Percentiles rank a stretch among this genome's conserved stretches.
Conservation (phyloP, 257 asterid species). For the Solanum piurae region DNA sequence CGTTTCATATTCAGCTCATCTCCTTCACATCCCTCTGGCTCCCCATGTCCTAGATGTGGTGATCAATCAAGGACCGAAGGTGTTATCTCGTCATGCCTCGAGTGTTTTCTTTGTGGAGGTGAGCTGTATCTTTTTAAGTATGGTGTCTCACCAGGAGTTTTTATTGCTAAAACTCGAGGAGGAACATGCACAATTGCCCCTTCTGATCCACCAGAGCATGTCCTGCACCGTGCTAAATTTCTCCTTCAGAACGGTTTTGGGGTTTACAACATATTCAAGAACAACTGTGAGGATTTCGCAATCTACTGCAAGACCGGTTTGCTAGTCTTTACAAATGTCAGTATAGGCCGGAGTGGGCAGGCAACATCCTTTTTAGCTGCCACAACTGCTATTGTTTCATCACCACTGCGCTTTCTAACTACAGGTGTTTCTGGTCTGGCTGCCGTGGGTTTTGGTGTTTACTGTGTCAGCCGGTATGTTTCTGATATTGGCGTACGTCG, state of each 20-base stretch:
- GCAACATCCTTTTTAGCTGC: constrained; percentile 63
- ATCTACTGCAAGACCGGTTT: constrained; percentile 89
- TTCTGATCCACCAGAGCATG: constrained; percentile 54
- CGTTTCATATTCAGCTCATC: constrained; percentile 59
- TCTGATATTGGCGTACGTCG: constrained; percentile 75
- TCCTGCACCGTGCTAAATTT: constrained; percentile 57
- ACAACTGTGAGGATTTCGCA: constrained; percentile 88
- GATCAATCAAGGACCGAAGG: constrained; percentile 52
- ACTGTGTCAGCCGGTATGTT: constrained; percentile 52
- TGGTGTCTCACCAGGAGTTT: constrained; percentile 35
- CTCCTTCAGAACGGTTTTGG: constrained; percentile 85
- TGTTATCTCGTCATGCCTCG: constrained; percentile 81
- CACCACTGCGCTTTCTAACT: constrained; percentile 72
- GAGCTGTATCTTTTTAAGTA: constrained; percentile 59
- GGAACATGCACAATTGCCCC: constrained; percentile 77
- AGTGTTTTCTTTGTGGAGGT: constrained; percentile 68
- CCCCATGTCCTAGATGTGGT: constrained; percentile 67
- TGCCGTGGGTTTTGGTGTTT: constrained; percentile 52
- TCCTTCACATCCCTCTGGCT: constrained; percentile 36
- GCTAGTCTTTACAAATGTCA: constrained; percentile 38
- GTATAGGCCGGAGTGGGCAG: constrained; percentile 83
- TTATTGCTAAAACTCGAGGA: constrained; percentile 74
- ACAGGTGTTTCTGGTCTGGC: constrained; percentile 50
- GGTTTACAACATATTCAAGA: constrained; percentile 49
- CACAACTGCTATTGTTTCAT: constrained; percentile 43